Evolutionary conservation across 1,284 basidiomycete genomes (phyloP).

Genomic region (Mycena citricolor): DNA sequence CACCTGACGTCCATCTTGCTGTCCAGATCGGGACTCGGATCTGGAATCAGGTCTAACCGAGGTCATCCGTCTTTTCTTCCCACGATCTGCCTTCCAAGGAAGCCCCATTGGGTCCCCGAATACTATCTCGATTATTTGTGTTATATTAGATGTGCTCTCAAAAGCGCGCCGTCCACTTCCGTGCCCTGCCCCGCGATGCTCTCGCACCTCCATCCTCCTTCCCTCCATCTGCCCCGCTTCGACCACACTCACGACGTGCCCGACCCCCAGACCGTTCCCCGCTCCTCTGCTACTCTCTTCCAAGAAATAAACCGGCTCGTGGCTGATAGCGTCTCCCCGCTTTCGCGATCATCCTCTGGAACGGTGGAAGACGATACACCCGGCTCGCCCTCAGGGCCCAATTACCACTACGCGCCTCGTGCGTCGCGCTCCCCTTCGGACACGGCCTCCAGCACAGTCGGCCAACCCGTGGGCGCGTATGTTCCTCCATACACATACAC

Average conservation of each 20-base stretch:
- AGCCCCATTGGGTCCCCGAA: too few species aligned
- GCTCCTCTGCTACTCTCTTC: constrained; percentile 28
- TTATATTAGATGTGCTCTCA: constrained; percentile 11
- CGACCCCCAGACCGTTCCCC: constrained; percentile 28
- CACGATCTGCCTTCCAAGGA: too few species aligned
- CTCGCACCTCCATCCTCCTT: constrained; percentile 32
- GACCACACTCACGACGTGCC: constrained; percentile 26
- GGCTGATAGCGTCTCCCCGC: constrained; percentile 1
- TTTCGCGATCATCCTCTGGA: constrained; percentile 8
- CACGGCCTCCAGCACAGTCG: constrained; percentile 20
- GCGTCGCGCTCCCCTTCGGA: constrained; percentile 25
- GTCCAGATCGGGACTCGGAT: too few species aligned
- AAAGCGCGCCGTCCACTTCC: constrained; percentile 14
- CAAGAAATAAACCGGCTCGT: constrained; percentile 21
- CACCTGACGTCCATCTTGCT: too few species aligned
- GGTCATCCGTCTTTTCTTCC: too few species aligned
- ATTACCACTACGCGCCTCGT: constrained; percentile 33
- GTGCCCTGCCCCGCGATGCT: constrained; percentile 31
- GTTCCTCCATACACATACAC: constrained; percentile 36
- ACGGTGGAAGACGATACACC: constrained; percentile 20
- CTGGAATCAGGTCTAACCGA: too few species aligned
- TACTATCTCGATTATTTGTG: too few species aligned
- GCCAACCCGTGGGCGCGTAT: constrained; percentile 8
- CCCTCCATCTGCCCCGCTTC: constrained; percentile 32
- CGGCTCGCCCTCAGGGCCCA: constrained; percentile 26